phyloP scores from a whole-genome alignment of 768 basidiomycete species.

The Butyriboletus loyo region DNA sequence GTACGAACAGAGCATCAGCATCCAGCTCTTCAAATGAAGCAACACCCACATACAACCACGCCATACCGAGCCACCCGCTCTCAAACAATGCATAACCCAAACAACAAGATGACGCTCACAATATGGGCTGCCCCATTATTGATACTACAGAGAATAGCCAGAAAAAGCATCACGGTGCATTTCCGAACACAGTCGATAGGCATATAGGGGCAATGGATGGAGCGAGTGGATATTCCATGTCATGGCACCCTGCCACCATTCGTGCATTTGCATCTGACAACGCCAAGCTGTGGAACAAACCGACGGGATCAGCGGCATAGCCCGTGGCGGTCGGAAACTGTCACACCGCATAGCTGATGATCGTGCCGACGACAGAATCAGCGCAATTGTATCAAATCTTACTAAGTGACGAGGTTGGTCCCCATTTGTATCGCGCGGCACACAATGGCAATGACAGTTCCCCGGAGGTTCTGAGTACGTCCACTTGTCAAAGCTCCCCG shows the following conservation, averaged over 20 bases:
- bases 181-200: background rate
- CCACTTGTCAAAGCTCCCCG: background rate
- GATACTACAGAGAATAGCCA: background rate
- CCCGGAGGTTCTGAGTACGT: background rate
- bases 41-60: background rate
- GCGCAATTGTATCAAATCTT: background rate
- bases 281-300: background rate
- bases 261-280: background rate
- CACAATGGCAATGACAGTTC: background rate
- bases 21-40: background rate
- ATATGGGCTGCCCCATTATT: background rate
- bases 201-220: background rate
- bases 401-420: background rate
- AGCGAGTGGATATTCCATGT: background rate
- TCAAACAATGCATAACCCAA: background rate
- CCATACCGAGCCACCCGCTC: background rate
- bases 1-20: background rate
- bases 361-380: background rate
- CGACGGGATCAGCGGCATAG: background rate
- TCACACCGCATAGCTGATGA: background rate
- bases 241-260: background rate
- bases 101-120: background rate
- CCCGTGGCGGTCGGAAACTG: background rate
- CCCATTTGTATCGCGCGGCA: background rate
- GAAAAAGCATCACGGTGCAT: background rate